Evolutionary conservation across 345 rosid genomes (phyloP).

Genomic region (Eucalyptus tenuipes): DNA sequence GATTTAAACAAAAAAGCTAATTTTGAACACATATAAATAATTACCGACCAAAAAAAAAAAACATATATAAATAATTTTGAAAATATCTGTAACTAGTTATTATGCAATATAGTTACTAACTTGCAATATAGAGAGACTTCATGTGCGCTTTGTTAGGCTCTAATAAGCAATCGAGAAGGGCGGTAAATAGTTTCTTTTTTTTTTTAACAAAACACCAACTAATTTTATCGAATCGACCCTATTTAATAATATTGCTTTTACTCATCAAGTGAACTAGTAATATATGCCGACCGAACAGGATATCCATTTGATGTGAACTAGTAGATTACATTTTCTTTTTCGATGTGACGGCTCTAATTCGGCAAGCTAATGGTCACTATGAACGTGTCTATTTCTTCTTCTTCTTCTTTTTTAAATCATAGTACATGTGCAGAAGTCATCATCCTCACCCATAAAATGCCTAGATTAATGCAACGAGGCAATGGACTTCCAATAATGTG

Average conservation of each 20-base stretch:
- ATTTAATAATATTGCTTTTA: not conserved
- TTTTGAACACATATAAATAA: too few species aligned
- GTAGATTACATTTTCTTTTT: too few species aligned
- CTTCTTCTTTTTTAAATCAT: too few species aligned
- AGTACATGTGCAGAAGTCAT: not conserved
- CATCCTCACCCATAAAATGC: not conserved
- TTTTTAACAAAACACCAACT: not conserved
- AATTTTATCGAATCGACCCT: not conserved
- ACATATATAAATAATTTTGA: too few species aligned
- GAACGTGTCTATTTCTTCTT: not conserved
- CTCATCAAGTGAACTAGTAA: accelerated
- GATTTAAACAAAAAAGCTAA: too few species aligned
- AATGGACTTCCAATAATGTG: too few species aligned
- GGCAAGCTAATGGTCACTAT: too few species aligned
- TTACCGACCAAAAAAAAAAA: too few species aligned
- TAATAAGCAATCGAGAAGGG: not conserved
- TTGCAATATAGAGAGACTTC: not conserved
- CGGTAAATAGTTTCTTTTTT: accelerated
- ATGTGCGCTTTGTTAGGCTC: not conserved
- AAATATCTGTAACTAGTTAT: too few species aligned
- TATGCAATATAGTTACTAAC: too few species aligned
- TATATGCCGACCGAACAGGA: accelerated
- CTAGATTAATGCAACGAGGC: accelerated
- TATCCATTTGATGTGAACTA: too few species aligned
- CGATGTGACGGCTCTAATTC: too few species aligned